phyloP scores from a whole-genome alignment of 306 rosid genomes.

The Castanospermum australe region DNA sequence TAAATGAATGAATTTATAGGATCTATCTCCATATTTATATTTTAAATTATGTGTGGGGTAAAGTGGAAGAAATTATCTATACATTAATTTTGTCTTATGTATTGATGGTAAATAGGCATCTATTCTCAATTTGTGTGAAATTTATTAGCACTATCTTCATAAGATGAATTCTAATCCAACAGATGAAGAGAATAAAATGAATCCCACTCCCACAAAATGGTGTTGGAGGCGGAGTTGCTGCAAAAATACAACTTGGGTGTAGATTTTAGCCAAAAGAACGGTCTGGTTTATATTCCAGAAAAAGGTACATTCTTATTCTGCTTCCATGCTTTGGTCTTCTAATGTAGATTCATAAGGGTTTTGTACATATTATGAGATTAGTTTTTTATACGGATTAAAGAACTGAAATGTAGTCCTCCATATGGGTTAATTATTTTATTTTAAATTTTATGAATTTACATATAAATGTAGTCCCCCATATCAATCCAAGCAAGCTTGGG shows the following conservation, averaged over 20 bases:
- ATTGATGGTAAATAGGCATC: too few species aligned
- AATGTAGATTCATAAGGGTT: neutral
- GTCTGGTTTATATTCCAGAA: constrained; percentile 61
- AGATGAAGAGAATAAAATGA: too few species aligned
- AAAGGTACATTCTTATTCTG: constrained; percentile 49
- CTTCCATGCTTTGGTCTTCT: constrained; percentile 7
- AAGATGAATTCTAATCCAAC: too few species aligned
- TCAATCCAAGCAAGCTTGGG: neutral
- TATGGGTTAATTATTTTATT: neutral
- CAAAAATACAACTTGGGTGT: constrained; percentile 52
- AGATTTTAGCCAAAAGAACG: constrained; percentile 54
- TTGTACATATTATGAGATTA: neutral
- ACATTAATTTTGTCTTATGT: too few species aligned
- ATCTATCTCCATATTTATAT: too few species aligned
- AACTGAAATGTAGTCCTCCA: too few species aligned
- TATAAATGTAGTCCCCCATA: neutral
- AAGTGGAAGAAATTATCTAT: too few species aligned
- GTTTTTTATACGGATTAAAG: neutral
- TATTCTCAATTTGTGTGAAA: too few species aligned
- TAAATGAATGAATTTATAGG: too few species aligned
- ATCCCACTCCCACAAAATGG: too few species aligned
- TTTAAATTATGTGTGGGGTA: too few species aligned
- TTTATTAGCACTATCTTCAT: too few species aligned
- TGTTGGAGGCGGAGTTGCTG: constrained; percentile 38
- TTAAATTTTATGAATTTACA: neutral